Conservation (phyloP, 1,284 basidiomycete genomes). For the Moesziomyces parantarcticus region DNA sequence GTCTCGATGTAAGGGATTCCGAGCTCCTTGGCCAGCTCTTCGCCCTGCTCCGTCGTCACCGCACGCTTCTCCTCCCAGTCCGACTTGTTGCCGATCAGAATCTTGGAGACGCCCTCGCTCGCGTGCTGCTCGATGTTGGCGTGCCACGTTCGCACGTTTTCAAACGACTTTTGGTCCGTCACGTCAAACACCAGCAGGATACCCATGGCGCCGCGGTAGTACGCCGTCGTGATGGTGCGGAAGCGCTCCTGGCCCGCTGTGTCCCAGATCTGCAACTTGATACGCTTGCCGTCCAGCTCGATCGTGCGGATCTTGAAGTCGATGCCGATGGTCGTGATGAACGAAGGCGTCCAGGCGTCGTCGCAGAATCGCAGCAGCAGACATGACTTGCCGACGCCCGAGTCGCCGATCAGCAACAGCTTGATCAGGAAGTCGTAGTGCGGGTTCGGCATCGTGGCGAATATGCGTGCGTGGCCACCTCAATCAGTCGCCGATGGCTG, state of each 20-base stretch:
- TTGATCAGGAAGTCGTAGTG: slow-evolving; percentile 66
- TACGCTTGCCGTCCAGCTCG: slow-evolving; percentile 92
- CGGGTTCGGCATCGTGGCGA: slow-evolving; percentile 60
- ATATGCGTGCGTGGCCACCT: slow-evolving; percentile 8
- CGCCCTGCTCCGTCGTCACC: slow-evolving; percentile 81
- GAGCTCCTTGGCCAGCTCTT: slow-evolving; percentile 82
- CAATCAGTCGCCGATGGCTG: not conserved
- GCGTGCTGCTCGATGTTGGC: slow-evolving; percentile 98
- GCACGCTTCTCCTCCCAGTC: slow-evolving; percentile 98
- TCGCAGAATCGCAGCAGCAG: slow-evolving; percentile 98
- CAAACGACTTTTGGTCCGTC: slow-evolving; percentile 96
- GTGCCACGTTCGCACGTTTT: slow-evolving; percentile 99
- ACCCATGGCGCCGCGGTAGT: slow-evolving; percentile 99
- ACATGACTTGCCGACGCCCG: slow-evolving; percentile 91
- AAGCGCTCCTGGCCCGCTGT: slow-evolving; percentile 99
- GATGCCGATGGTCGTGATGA: slow-evolving; percentile 96
- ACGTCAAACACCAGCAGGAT: slow-evolving; percentile 99
- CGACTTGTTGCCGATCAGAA: slow-evolving; percentile 98
- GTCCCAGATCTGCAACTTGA: slow-evolving; percentile 99
- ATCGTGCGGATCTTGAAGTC: slow-evolving; percentile 83
- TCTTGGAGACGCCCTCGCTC: slow-evolving; percentile 98
- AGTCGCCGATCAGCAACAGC: slow-evolving; percentile 60
- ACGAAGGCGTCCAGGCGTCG: slow-evolving; percentile 99
- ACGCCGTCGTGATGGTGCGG: slow-evolving; percentile 99
- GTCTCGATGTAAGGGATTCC: slow-evolving; percentile 98